Percentiles rank a stretch among this genome's conserved stretches.
phyloP scores from a whole-genome alignment of 306 rosid genomes.

The Vicia sativa region DNA sequence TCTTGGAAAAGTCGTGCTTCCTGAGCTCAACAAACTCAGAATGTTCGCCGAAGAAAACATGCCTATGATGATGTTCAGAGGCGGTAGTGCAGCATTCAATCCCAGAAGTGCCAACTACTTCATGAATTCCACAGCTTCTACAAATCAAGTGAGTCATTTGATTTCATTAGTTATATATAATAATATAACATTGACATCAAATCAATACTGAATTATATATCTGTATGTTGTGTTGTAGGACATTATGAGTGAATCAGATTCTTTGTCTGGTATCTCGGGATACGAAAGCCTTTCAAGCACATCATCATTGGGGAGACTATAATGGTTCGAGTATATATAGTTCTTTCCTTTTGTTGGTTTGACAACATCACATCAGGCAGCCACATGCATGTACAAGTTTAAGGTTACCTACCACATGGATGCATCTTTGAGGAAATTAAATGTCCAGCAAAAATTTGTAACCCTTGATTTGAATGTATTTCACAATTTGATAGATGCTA shows the following conservation, averaged over 20 bases:
- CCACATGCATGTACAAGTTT: slow-evolving; percentile 5
- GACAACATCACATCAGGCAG: slow-evolving; percentile 12
- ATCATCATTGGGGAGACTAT: slow-evolving; percentile 41
- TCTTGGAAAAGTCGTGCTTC: slow-evolving; percentile 74
- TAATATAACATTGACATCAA: slow-evolving; percentile 6
- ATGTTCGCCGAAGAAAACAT: slow-evolving; percentile 56
- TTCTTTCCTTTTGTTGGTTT: slow-evolving; percentile 16
- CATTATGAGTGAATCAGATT: slow-evolving; percentile 35
- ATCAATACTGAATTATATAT: background rate
- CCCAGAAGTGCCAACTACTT: slow-evolving; percentile 16
- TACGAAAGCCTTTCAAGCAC: slow-evolving; percentile 61
- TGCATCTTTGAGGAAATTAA: slow-evolving; percentile 2
- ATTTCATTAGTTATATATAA: background rate
- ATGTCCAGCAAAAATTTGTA: slow-evolving; percentile 1
- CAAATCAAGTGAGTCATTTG: slow-evolving; percentile 45
- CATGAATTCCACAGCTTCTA: slow-evolving; percentile 25
- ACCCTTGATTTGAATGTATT: slow-evolving; percentile 21
- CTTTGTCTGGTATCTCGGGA: slow-evolving; percentile 42
- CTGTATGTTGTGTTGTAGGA: slow-evolving; percentile 44
- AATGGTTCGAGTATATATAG: background rate
- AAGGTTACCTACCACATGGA: slow-evolving; percentile 7
- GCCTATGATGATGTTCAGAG: slow-evolving; percentile 41
- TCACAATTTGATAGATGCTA: slow-evolving; percentile 7
- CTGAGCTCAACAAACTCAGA: slow-evolving; percentile 73
- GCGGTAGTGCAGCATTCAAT: background rate